These are phyloP conservation scores for Mortierella sp. DNA, from an alignment of 371 early-diverging fungal genomes.

Conservation along the genomic window DNA sequence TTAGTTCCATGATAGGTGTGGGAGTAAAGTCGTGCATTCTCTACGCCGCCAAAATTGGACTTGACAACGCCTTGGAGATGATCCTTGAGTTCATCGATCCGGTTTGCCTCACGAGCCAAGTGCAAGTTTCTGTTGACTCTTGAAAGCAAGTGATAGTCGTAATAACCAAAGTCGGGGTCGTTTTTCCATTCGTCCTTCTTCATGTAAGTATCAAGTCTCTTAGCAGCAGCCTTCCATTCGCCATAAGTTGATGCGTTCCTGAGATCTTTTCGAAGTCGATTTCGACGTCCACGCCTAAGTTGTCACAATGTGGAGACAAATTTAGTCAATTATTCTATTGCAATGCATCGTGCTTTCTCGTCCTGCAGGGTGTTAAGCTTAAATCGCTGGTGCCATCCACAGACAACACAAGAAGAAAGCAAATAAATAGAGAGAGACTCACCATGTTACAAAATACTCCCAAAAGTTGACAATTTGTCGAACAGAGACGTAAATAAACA, in stretches of 20 bases:
- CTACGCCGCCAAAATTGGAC: constrained; percentile 85
- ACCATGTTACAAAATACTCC: constrained; percentile 80
- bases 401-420: too few species aligned
- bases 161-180: constrained; percentile 71
- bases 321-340: neutral
- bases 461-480: constrained; percentile 81
- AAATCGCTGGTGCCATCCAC: too few species aligned
- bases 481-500: constrained; percentile 74
- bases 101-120: constrained; percentile 23
- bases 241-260: constrained; percentile 68
- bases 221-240: constrained; percentile 81
- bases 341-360: neutral
- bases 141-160: constrained; percentile 77
- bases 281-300: constrained; percentile 70
- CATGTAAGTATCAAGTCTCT: constrained; percentile 77
- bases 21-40: constrained; percentile 81
- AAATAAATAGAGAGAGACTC: constrained; percentile 21
- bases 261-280: constrained; percentile 63
- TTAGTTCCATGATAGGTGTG: constrained; percentile 86
- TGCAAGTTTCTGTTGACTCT: constrained; percentile 70
- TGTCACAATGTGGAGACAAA: neutral
- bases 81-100: constrained; percentile 48
- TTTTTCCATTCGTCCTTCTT: constrained; percentile 81
- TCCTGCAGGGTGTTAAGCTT: neutral
- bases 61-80: constrained; percentile 78